Conservation (phyloP, 73 alveolate species). For the Urostyla sp. region DNA sequence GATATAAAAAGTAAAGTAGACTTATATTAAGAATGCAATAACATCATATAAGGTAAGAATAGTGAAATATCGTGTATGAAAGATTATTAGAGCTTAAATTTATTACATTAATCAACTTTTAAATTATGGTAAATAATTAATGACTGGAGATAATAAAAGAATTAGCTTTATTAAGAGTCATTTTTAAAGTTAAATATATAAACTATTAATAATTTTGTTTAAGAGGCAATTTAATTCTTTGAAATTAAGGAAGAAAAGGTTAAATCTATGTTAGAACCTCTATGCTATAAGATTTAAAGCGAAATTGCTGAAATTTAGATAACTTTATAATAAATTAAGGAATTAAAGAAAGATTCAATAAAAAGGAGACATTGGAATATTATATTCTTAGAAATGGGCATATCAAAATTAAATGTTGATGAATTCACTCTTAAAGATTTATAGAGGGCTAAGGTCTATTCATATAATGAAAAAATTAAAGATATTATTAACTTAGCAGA, state of each 20-base stretch:
- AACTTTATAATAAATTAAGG: not conserved
- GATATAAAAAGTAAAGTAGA: conserved; percentile 15
- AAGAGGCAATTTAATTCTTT: conserved; percentile 15
- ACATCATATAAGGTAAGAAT: not conserved
- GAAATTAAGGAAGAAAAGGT: not conserved
- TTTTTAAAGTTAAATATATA: conserved; percentile 11
- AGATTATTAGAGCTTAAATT: not conserved
- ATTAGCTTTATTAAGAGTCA: not conserved
- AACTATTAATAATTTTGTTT: not conserved
- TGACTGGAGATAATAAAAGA: conserved; percentile 40
- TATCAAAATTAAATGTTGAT: not conserved
- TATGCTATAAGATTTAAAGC: not conserved
- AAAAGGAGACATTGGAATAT: conserved; percentile 40
- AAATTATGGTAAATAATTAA: conserved; percentile 25
- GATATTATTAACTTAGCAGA: conserved; percentile 24
- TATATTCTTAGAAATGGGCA: conserved; percentile 31
- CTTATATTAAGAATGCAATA: conserved; percentile 15
- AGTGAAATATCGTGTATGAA: conserved; percentile 30
- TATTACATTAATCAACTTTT: not conserved
- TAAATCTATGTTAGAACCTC: not conserved
- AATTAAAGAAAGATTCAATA: conserved; percentile 22
- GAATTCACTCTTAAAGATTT: conserved; percentile 25
- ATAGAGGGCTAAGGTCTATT: conserved; percentile 6
- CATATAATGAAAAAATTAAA: conserved; percentile 1
- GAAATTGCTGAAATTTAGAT: conserved; percentile 29